phyloP scores from a whole-genome alignment of 331 rosid genomes.

The Malus hybrid region DNA sequence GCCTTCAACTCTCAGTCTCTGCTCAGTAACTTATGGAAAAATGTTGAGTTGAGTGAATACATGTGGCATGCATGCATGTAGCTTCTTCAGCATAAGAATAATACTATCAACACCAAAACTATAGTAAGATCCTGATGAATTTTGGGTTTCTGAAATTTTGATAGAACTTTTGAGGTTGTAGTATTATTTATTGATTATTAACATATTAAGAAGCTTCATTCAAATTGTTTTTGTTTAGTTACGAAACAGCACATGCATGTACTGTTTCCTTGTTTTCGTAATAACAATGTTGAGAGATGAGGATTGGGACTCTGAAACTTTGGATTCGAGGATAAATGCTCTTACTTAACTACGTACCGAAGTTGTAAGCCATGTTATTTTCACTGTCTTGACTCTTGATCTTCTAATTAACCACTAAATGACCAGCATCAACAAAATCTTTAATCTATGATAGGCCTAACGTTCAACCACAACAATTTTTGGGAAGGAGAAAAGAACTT shows the following conservation, averaged over 20 bases:
- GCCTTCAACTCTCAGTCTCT: conserved; percentile 19
- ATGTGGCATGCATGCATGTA: not conserved
- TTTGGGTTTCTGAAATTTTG: not conserved
- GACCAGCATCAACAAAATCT: not conserved
- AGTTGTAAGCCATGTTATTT: too few relatives aligned
- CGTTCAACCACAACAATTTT: too few relatives aligned
- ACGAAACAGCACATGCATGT: not conserved
- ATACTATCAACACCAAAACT: not conserved
- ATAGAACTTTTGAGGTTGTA: too few relatives aligned
- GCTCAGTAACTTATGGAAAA: conserved; percentile 18
- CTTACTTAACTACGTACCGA: too few relatives aligned
- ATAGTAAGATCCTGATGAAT: not conserved
- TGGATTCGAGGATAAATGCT: not conserved
- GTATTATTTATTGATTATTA: not conserved
- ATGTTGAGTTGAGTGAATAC: not conserved
- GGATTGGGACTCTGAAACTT: not conserved
- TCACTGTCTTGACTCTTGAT: too few relatives aligned
- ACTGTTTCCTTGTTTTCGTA: not conserved
- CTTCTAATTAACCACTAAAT: too few relatives aligned
- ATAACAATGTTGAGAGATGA: not conserved
- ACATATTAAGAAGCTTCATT: too few relatives aligned
- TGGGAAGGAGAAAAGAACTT: too few relatives aligned
- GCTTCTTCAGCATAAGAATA: not conserved
- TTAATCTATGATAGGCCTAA: not conserved
- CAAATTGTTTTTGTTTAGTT: not conserved